Evolutionary conservation across 2,329 filamentous ascomycete genomes (phyloP).

Genomic region (Huntiella moniliformis): DNA sequence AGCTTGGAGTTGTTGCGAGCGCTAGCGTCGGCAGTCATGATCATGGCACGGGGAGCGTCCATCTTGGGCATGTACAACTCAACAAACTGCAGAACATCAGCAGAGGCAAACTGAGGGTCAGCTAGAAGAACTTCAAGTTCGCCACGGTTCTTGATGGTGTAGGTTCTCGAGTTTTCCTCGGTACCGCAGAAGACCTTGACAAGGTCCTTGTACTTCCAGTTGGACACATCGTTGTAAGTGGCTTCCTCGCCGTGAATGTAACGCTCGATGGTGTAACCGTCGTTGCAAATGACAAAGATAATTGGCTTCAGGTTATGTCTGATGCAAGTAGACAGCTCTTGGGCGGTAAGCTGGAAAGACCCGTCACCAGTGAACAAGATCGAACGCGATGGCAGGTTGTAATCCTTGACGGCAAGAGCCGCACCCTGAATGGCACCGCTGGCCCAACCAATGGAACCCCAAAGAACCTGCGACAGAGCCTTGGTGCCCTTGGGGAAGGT

Average conservation of each 20-base stretch:
- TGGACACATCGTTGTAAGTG: constrained; percentile 60
- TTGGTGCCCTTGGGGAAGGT: constrained; percentile 61
- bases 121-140: constrained; percentile 48
- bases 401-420: constrained; percentile 55
- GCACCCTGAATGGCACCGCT: constrained; percentile 43
- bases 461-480: constrained; percentile 59
- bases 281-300: constrained; percentile 73
- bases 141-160: constrained; percentile 48
- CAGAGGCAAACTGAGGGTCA: constrained; percentile 43
- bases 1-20: constrained; percentile 44
- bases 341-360: constrained; percentile 65
- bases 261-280: constrained; percentile 78
- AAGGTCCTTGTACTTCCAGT: constrained; percentile 55
- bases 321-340: constrained; percentile 73
- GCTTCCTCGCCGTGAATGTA: constrained; percentile 71
- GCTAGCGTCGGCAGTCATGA: constrained; percentile 50
- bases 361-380: constrained; percentile 83
- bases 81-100: constrained; percentile 45
- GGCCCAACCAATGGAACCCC: constrained; percentile 49
- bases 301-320: constrained; percentile 55
- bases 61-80: constrained; percentile 66
- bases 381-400: constrained; percentile 39
- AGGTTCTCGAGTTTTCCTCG: constrained; percentile 38
- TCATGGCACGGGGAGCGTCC: constrained; percentile 54
- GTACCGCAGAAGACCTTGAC: constrained; percentile 47